Evolutionary conservation across 2,329 filamentous ascomycete species (phyloP), one percentile per base, ranked within the genome.

Genomic region (Pezicula neosporulosa): DNA sequence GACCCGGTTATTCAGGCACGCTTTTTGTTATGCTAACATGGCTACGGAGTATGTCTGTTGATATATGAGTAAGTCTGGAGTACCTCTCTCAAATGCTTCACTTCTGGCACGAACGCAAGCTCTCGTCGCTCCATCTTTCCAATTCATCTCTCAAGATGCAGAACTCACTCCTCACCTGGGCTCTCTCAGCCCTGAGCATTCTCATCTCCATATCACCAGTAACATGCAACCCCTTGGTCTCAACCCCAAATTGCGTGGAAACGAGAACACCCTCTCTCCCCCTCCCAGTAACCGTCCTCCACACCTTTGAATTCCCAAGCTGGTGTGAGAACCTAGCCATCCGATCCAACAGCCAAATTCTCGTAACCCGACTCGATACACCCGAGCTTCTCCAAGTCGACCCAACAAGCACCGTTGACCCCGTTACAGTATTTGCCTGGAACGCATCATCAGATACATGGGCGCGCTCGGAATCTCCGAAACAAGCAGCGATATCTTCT

Each of bases 391-490:
- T 63, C 53, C 58, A 68, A 27, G 55, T 73, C 35, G 56, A 70
- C 47, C 69, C 69, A 2, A 52, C 52, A 12, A 42, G 39, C 2
- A 39, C 39, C 9, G 48, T 45, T 12, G 48, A 21, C 16, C 54
- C 56, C 9, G 46, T 54, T 12, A 56, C 61, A 15, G 53, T 63
- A 13, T 55, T 68, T 12, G 49, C 68, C 8, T 60, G 69, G 45
- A 53, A 59, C 8, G 68, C 70, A 49, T 58, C 59, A 4, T n/a
- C n/a, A 48, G 51, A 19, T 57, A 59, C 33, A 56, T 54, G n/a
- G 63, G 65, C n/a, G 53, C 66, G 5, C 55, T 66, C 3, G 69
- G 69, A 2, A 71, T 72, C 19, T 60, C 66, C 6, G 68, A 72
- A 54, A 58, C 65, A 13, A 41, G 55, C 6, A 49, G 57, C 2